Base-by-base conservation (phyloP, 352 stramenopile species). In the Phytophthora cryptogea region DNA sequence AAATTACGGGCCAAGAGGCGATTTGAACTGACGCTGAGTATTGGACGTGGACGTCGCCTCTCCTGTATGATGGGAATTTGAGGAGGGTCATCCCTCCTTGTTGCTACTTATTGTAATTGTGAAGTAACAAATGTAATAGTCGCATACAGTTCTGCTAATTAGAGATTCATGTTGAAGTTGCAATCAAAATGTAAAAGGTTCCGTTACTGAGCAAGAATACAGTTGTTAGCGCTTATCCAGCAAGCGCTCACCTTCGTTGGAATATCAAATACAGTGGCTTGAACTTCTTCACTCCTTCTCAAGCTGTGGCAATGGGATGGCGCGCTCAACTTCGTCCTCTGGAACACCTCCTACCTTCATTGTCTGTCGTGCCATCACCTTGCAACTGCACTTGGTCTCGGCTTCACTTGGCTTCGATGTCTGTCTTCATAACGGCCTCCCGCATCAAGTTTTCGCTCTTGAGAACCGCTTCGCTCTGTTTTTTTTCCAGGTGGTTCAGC, bases 71-170 rank as follows among this genome's bases (percentile, higher is more conserved):
- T 16, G 9, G 5, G 37, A 5, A 43, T 27, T 16, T 39, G 9
- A 0, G 7, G 14, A 17, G n/a, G 39, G n/a, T 28, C 16, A 23
- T 3, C 7, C 8, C n/a, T 28, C 39, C 39, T 44, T 27, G 17
- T 1, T 16, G 35, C 8, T 41, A 41, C 35, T 41, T 41, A 8
- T 13, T 8, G 4, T 16, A 33, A 1, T n/a, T 6, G 33, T 57
- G 45, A 50, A 63, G 54, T 63, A 32, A 35, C n/a, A 7, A 16
- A 6, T 51, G 56, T 64, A 64, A 59, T 64, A 64, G 42, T 17
- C 56, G 6, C 42, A 35, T 39, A 28, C 35, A 61, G 17, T 51
- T 61, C 49, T 55, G 58, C 17, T 45, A n/a, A 35, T 17, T 13
- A 32, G 35, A 44, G 8, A 13, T 44, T 31, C n/a, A 61, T 26